Evolutionary conservation across 805 yeast genomes (phyloP), one percentile per base, ranked within the genome.

Genomic region (Saturnispora hagleri): DNA sequence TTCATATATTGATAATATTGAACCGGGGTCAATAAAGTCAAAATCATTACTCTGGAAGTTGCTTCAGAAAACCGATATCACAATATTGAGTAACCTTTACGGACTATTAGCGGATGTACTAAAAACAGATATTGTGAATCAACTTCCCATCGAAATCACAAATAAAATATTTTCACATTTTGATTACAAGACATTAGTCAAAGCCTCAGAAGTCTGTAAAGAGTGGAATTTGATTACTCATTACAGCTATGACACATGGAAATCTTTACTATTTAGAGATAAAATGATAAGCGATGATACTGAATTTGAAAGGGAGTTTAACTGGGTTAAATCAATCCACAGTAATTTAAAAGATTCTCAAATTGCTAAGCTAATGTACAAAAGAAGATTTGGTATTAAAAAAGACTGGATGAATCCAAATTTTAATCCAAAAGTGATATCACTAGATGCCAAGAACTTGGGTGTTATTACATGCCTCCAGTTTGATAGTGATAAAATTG

Each of bases 381-480:
- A 83, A 51, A 77, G 85, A 58, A 73, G 86, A 43, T 63, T 69
- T 27, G 64, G 77, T 9, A 79, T 86, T 38, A 72, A 80, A 42
- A 70, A 73, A 51, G 80, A 93, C 63, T 93, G 99, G 98, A 84
- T 81, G 77, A 75, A 83, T 59, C 85, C 90, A 1, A 68, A 67
- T 20, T 85, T 77, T 62, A 72, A 69, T 48, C 97, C 98, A 1
- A 75, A 73, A 53, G 74, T 83, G 53, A 78, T 82, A 3, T 78
- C 86, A 15, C 74, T 84, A 9, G 88, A 87, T 5, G 89, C 82
- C 60, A 88, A 88, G 51, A 27, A 48, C 3, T 51, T 79, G 27
- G 82, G 82, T 60, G 95, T 91, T n/a, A 93, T 93, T 2, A 93
- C 99, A 0, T 93, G 98, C 62, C 72, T 93, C 55, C 97, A 90